Evolutionary conservation across 148 eudicot species (phyloP), one percentile per base, ranked within the genome.

Genomic region (Suaeda aralocaspica): DNA sequence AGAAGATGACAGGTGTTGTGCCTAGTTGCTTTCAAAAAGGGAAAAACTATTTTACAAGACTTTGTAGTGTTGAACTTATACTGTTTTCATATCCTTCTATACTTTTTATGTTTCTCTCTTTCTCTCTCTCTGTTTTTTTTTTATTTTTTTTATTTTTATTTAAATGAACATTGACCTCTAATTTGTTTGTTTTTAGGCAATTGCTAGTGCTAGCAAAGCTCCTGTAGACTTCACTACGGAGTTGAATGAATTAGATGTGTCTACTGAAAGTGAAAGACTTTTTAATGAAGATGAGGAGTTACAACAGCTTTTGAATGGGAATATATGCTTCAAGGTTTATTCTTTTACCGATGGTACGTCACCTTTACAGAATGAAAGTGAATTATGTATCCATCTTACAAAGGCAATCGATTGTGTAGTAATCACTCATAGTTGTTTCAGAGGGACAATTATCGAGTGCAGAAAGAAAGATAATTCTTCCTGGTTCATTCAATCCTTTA

Each of bases 401-500:
- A 44, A 19, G 62, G 16, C 30, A 53, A 34, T 63, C 36, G 44
- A 51, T 68, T 53, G 57, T 65, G 73, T 75, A 65, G 58, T 72
- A 50, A 30, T 72, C 56, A 75, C 66, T 64, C 51, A n/a, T 75
- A 19, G 75, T 28, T 82, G 11, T 80, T 69, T 70, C 90, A 93
- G 98, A 73, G 66, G 64, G 45, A 33, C 70, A 72, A 57, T 26
- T 72, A 66, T 75, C 76, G 26, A 76, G 72, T 65, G 76, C 71
- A 51, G 96, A 86, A 53, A 89, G 99, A 82, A 94, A 81, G 79
- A 80, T 91, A 31, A 83, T 94, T 61, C 83, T 94, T 34, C 82
- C 99, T 33, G 98, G 98, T 58, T 94, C 98, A 16, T 94, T 94
- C 79, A 89, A 89, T 77, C 98, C 98, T 19, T 80, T 94, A 75